Percentiles rank a stretch among this genome's conserved stretches.
phyloP scores from a whole-genome alignment of 495 filamentous ascomycete species.

The Lophium mytilinum region DNA sequence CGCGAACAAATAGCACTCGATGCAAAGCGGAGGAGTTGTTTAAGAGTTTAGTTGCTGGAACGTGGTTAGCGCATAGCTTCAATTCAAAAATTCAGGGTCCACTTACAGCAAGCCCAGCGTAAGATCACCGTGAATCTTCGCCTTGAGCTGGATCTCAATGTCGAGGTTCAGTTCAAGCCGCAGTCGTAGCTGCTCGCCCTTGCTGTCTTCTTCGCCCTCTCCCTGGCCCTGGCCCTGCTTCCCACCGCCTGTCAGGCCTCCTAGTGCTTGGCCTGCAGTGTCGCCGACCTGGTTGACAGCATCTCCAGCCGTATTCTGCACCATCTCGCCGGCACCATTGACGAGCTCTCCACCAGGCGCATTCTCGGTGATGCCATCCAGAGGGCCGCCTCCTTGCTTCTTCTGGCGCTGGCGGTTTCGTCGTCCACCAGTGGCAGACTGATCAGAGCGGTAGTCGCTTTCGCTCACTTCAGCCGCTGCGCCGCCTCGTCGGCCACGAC shows the following conservation, averaged over 20 bases:
- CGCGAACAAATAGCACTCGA: background rate
- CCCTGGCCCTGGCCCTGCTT: slow-evolving; percentile 23
- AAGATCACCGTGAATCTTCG: slow-evolving; percentile 85
- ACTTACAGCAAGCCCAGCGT: slow-evolving; percentile 79
- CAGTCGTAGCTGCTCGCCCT: slow-evolving; percentile 61
- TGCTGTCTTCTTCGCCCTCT: slow-evolving; percentile 28
- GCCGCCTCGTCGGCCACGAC: slow-evolving; percentile 29
- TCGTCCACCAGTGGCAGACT: slow-evolving; percentile 31
- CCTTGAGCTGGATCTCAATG: slow-evolving; percentile 83
- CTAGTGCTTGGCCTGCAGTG: slow-evolving; percentile 29
- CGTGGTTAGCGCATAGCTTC: background rate
- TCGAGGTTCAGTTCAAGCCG: slow-evolving; percentile 81
- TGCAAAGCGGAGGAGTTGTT: background rate
- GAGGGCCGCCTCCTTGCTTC: slow-evolving; percentile 25
- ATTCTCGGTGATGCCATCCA: slow-evolving; percentile 35
- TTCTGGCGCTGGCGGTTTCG: slow-evolving; percentile 33
- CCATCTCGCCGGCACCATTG: slow-evolving; percentile 31
- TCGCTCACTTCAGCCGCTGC: slow-evolving; percentile 30
- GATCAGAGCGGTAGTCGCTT: slow-evolving; percentile 31
- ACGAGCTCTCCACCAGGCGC: slow-evolving; percentile 35
- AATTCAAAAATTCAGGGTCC: background rate
- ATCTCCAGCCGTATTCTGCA: slow-evolving; percentile 37
- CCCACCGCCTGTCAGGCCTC: slow-evolving; percentile 28
- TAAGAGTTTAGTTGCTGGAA: background rate
- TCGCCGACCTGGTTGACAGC: slow-evolving; percentile 31